These are phyloP conservation scores for Excoecaria cochinchinensis DNA, from an alignment of 345 rosid genomes.

Conservation along the genomic window DNA sequence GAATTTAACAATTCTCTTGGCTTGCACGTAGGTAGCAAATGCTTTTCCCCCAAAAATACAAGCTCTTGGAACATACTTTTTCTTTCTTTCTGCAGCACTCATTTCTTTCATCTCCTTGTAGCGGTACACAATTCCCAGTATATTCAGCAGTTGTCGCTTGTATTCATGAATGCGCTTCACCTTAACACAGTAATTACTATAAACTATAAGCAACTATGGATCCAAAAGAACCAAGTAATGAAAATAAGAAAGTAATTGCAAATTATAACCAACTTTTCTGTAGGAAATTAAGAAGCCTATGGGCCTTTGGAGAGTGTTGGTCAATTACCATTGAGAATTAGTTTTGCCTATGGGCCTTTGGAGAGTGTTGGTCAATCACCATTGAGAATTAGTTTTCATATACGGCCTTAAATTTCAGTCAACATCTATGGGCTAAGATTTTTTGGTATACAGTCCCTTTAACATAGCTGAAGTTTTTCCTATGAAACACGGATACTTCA, in stretches of 20 bases:
- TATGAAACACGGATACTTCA: no score
- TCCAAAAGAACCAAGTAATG: background rate
- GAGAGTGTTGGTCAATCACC: no score
- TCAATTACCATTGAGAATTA: no score
- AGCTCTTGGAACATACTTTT: constrained; percentile 59
- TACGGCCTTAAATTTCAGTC: no score
- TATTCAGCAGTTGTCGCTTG: constrained; percentile 69
- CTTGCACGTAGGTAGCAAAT: constrained; percentile 75
- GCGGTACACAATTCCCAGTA: constrained; percentile 68
- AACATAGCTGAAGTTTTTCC: background rate
- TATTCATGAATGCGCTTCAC: constrained; percentile 81
- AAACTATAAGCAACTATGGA: background rate
- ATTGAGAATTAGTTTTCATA: no score
- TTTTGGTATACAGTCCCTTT: no score
- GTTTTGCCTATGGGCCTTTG: no score
- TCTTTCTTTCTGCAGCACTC: constrained; percentile 53
- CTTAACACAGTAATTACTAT: constrained; percentile 29
- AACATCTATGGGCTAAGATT: no score
- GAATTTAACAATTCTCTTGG: constrained; percentile 77
- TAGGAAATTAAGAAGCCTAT: no score
- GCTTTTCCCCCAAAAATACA: constrained; percentile 88
- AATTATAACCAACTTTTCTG: background rate
- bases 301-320: no score
- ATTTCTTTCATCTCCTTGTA: constrained; percentile 84
- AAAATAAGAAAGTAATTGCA: background rate